These are phyloP conservation scores for Thuja plicata DNA, from an alignment of 83 land plant genomes.

Conservation along the genomic window DNA sequence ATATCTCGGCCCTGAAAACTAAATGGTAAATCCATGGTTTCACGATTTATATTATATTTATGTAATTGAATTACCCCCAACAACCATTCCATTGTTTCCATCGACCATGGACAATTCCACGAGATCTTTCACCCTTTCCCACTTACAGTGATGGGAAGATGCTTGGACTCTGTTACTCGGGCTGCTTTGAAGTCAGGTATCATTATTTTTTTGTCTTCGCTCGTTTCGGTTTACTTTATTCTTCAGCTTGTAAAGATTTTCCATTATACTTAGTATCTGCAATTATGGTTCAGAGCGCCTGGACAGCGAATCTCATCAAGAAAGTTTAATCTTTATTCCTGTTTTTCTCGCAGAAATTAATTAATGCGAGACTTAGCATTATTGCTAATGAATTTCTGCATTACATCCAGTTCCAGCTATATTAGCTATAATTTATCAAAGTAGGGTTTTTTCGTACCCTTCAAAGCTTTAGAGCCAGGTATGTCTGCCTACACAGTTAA, in stretches of 20 bases:
- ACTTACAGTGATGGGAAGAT: background rate
- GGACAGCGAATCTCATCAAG: background rate
- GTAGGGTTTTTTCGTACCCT: background rate
- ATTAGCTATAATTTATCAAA: background rate
- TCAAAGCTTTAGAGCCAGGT: background rate
- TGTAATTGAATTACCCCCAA: background rate
- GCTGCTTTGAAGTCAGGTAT: background rate
- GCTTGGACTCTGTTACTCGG: background rate
- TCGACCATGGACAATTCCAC: background rate
- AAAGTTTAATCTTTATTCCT: background rate
- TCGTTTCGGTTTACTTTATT: background rate
- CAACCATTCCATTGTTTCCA: background rate
- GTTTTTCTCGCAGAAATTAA: background rate
- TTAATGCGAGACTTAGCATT: background rate
- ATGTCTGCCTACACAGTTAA: background rate
- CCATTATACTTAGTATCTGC: background rate
- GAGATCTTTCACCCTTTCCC: background rate
- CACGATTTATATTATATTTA: too few species aligned
- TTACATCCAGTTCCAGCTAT: background rate
- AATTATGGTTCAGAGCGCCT: background rate
- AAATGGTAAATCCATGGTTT: too few species aligned
- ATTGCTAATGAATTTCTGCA: background rate
- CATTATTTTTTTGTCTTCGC: background rate
- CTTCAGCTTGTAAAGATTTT: background rate
- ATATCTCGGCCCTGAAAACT: too few species aligned